Percentiles rank a stretch among this genome's conserved stretches.
Evolutionary conservation across 1,139 yeast genomes (phyloP).

Genomic region (Chernovozyma sophiae-reginae): DNA sequence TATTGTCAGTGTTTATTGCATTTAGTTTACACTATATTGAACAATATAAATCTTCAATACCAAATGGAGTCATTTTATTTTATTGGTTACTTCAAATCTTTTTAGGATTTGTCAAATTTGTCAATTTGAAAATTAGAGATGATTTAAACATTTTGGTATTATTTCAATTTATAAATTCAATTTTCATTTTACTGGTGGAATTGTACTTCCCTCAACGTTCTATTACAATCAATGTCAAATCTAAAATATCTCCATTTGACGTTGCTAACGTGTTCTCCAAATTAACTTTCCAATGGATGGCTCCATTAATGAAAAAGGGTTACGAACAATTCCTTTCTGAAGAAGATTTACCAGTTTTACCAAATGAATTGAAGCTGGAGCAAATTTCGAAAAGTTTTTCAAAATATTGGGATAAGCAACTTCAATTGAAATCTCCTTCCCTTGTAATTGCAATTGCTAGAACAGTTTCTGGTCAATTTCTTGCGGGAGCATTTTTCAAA

Average conservation of each 20-base stretch:
- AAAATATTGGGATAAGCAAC: constrained; percentile 54
- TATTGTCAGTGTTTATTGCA: constrained; percentile 46
- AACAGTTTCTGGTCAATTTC: constrained; percentile 69
- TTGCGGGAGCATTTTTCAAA: constrained; percentile 76
- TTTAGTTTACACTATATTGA: constrained; percentile 66
- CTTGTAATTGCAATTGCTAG: constrained; percentile 56
- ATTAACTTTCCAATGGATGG: constrained; percentile 89
- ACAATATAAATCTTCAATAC: constrained; percentile 57
- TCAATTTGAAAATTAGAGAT: constrained; percentile 49
- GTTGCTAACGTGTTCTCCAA: constrained; percentile 76
- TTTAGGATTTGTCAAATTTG: constrained; percentile 34
- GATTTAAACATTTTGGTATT: constrained; percentile 32
- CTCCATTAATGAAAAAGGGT: constrained; percentile 83
- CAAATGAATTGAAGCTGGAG: constrained; percentile 56
- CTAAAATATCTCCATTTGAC: constrained; percentile 61
- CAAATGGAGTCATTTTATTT: constrained; percentile 66
- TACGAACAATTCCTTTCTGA: constrained; percentile 69
- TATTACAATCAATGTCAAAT: constrained; percentile 24
- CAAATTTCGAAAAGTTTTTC: constrained; percentile 49
- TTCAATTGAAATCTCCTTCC: constrained; percentile 49
- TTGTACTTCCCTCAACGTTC: constrained; percentile 44
- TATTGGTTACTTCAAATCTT: constrained; percentile 67
- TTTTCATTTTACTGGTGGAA: constrained; percentile 53
- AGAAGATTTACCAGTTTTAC: constrained; percentile 77
- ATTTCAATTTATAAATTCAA: constrained; percentile 37